Evolutionary conservation across 345 rosid species (phyloP).

Genomic region (Euphorbia pulcherrima): DNA sequence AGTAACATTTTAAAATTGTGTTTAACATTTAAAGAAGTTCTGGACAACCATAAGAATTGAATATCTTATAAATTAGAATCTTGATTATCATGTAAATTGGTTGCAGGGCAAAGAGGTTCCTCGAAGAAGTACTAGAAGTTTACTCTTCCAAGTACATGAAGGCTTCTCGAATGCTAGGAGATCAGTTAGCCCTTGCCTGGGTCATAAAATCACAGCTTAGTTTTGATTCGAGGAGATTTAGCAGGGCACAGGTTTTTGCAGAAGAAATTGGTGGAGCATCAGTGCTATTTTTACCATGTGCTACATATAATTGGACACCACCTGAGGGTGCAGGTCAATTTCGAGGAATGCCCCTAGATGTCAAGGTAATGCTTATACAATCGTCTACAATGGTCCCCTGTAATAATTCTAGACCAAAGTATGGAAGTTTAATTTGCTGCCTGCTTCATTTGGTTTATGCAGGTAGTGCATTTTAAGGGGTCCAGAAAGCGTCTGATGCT

Average conservation of each 20-base stretch:
- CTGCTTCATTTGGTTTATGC: slow-evolving; percentile 10
- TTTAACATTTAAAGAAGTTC: neutral
- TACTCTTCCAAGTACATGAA: slow-evolving; percentile 65
- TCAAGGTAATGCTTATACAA: slow-evolving; percentile 57
- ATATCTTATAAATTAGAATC: neutral
- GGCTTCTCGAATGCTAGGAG: slow-evolving; percentile 95
- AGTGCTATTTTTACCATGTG: slow-evolving; percentile 76
- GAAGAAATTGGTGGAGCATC: slow-evolving; percentile 55
- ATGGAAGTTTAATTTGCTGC: neutral
- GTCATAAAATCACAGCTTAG: slow-evolving; percentile 56
- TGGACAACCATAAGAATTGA: neutral
- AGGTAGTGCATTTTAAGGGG: slow-evolving; percentile 96
- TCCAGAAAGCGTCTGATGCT: slow-evolving; percentile 95
- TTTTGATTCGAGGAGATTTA: slow-evolving; percentile 63
- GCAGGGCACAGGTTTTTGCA: slow-evolving; percentile 53
- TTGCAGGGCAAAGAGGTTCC: slow-evolving; percentile 73
- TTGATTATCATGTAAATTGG: neutral
- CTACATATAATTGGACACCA: slow-evolving; percentile 90
- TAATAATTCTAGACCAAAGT: neutral
- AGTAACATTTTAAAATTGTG: too few relatives aligned
- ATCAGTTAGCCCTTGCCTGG: slow-evolving; percentile 81
- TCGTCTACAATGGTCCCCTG: neutral
- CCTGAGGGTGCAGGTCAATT: slow-evolving; percentile 99
- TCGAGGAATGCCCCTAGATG: slow-evolving; percentile 94
- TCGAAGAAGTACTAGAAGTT: slow-evolving; percentile 54